phyloP scores from a whole-genome alignment of 2,329 filamentous ascomycete species.

The Fusarium xyrophilum region DNA sequence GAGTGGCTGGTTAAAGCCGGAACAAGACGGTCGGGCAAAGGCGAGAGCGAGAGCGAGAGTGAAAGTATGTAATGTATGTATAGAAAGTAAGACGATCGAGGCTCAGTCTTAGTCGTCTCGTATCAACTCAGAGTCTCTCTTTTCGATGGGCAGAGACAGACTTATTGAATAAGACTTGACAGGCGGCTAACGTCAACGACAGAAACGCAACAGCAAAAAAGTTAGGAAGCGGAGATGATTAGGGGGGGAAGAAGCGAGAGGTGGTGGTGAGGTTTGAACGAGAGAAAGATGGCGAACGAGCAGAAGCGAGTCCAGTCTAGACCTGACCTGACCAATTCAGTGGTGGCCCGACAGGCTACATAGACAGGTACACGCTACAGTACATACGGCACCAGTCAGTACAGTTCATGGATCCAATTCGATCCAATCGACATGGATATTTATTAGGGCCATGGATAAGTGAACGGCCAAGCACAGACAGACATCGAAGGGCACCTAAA shows the following conservation, averaged over 20 bases:
- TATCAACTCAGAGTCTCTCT: slow-evolving; percentile 6
- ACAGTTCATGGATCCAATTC: slow-evolving; percentile 26
- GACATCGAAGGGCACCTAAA: slow-evolving; percentile 3
- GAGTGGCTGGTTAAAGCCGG: slow-evolving; percentile 38
- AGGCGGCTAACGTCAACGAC: slow-evolving; percentile 31
- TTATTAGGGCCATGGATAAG: background rate
- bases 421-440: slow-evolving; percentile 20
- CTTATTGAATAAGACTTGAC: slow-evolving; percentile 9
- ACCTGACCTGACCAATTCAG: background rate
- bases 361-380: background rate
- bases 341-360: slow-evolving; percentile 30
- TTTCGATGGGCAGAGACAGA: slow-evolving; percentile 7
- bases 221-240: slow-evolving; percentile 31
- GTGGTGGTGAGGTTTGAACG: slow-evolving; percentile 39
- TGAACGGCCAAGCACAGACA: slow-evolving; percentile 21
- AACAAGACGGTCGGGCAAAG: slow-evolving; percentile 34
- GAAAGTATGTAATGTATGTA: slow-evolving; percentile 29
- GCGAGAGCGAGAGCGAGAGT: slow-evolving; percentile 33
- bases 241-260: slow-evolving; percentile 30
- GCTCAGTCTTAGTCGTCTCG: background rate
- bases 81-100: slow-evolving; percentile 12
- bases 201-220: slow-evolving; percentile 31
- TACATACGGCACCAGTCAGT: slow-evolving; percentile 1
- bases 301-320: slow-evolving; percentile 18
- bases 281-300: slow-evolving; percentile 31